Conservation (phyloP, 495 filamentous ascomycete genomes). For the Penicillium maclennaniae region DNA sequence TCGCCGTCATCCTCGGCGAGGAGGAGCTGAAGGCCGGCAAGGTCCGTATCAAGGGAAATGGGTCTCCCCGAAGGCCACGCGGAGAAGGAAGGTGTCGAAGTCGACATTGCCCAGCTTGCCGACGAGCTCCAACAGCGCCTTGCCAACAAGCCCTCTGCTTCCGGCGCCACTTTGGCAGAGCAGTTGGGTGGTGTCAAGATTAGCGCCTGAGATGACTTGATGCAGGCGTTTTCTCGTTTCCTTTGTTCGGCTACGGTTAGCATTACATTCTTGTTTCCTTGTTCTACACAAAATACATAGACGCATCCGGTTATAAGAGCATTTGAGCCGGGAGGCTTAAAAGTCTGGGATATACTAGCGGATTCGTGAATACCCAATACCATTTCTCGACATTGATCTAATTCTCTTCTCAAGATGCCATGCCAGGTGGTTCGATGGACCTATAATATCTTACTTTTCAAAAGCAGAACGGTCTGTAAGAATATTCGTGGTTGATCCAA, state of each 20-base stretch:
- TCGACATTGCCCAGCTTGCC: conserved; percentile 57
- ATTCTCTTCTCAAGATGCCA: too few relatives aligned
- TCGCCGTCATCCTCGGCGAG: conserved; percentile 75
- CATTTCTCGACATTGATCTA: conserved; percentile 1
- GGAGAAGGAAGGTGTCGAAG: conserved; percentile 79
- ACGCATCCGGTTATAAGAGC: background rate
- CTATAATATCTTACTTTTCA: background rate
- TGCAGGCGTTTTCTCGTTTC: background rate
- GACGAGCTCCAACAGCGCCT: conserved; percentile 53
- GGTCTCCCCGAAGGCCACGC: conserved; percentile 73
- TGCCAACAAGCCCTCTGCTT: conserved; percentile 20
- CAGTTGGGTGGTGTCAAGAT: conserved; percentile 24
- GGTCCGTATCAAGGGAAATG: conserved; percentile 80
- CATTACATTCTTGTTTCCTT: conserved; percentile 14
- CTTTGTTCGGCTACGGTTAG: conserved; percentile 35
- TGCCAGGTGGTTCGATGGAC: background rate
- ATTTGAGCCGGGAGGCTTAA: background rate
- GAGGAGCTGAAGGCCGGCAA: conserved; percentile 72
- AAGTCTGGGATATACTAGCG: background rate
- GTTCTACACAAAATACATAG: conserved; percentile 1
- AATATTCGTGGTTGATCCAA: too few relatives aligned
- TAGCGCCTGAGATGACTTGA: background rate
- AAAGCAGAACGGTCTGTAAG: too few relatives aligned
- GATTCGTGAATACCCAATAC: conserved; percentile 17
- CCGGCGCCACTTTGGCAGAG: conserved; percentile 19